These are phyloP conservation scores for Pilatotrama ljubarskyi DNA, from an alignment of 768 basidiomycete genomes.

Conservation along the genomic window DNA sequence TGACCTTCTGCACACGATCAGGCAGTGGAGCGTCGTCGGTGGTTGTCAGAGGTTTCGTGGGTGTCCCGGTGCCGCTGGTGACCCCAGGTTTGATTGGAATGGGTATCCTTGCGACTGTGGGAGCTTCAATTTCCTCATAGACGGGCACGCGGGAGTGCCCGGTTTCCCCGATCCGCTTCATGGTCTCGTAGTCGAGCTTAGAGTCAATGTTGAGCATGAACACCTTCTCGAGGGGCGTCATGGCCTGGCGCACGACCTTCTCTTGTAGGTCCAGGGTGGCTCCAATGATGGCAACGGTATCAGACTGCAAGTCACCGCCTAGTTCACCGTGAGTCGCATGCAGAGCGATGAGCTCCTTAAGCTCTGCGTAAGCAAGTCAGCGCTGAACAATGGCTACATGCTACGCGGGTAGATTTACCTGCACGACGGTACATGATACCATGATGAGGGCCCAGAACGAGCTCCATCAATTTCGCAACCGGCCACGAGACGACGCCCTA, in stretches of 20 bases:
- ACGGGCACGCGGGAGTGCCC: slow-evolving; percentile 87
- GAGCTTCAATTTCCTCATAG: slow-evolving; percentile 73
- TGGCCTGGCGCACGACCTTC: slow-evolving; percentile 72
- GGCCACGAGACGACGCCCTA: slow-evolving; percentile 78
- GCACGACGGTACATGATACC: slow-evolving; percentile 84
- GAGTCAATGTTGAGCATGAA: slow-evolving; percentile 86
- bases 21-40: slow-evolving; percentile 21
- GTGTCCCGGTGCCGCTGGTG: slow-evolving; percentile 10
- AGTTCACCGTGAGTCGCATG: slow-evolving; percentile 67
- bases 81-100: not conserved
- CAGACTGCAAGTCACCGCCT: slow-evolving; percentile 78
- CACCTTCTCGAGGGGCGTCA: slow-evolving; percentile 72
- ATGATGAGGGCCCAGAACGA: slow-evolving; percentile 73
- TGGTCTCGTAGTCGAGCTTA: slow-evolving; percentile 70
- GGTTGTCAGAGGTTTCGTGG: slow-evolving; percentile 17
- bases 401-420: slow-evolving; percentile 23
- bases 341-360: slow-evolving; percentile 86
- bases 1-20: slow-evolving; percentile 42
- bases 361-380: slow-evolving; percentile 39
- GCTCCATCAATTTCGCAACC: slow-evolving; percentile 75
- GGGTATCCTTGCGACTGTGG: slow-evolving; percentile 27
- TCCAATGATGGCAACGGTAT: slow-evolving; percentile 85
- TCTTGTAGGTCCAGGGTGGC: slow-evolving; percentile 81
- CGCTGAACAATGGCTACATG: not conserved
- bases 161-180: slow-evolving; percentile 73